Evolutionary conservation across 2,329 filamentous ascomycete genomes (phyloP), one percentile per base, ranked within the genome.

Genomic region (Lachnellula hyalina): DNA sequence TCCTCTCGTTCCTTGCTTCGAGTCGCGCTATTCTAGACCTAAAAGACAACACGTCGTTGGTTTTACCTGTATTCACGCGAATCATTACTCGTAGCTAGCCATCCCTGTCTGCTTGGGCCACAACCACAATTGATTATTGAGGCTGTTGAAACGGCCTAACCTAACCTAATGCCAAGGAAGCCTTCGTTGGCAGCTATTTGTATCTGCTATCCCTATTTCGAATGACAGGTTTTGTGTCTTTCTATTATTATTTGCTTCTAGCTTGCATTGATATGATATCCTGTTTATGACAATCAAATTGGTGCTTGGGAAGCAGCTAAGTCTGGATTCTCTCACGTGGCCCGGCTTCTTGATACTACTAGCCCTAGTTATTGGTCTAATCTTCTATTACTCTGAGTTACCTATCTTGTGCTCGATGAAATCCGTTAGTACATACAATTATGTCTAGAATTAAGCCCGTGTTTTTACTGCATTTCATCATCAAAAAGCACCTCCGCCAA

Each of bases 401-500:
- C n/a, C n/a, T n/a, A n/a, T n/a, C n/a, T n/a, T n/a, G n/a, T n/a
- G n/a, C n/a, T n/a, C n/a, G n/a, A n/a, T n/a, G n/a, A n/a, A n/a
- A n/a, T n/a, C n/a, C n/a, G n/a, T n/a, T n/a, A n/a, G n/a, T n/a
- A n/a, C n/a, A n/a, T n/a, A n/a, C 7, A 25, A 25, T 25, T 4
- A 25, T 25, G 5, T 8, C 25, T 25, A 25, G 7, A 38, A 38
- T 1, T 38, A 15, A 38, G 35, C 35, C 35, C 15, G 11, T 38
- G 9, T 9, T 12, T n/a, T 38, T 38, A 38, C 48, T 45, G 2
- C 9, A 12, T 4, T 45, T 45, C 42, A 45, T 41, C 47, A 38
- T 41, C 35, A 34, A 36, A 52, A 34, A 66, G 38, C 41, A 63
- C 47, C 14, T 55, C 21, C 14, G 61, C 55, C 46, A 63, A 49